These are phyloP conservation scores for Paracoccidioides brasiliensis DNA, from an alignment of 2,329 filamentous ascomycete species.

Conservation along the genomic window DNA sequence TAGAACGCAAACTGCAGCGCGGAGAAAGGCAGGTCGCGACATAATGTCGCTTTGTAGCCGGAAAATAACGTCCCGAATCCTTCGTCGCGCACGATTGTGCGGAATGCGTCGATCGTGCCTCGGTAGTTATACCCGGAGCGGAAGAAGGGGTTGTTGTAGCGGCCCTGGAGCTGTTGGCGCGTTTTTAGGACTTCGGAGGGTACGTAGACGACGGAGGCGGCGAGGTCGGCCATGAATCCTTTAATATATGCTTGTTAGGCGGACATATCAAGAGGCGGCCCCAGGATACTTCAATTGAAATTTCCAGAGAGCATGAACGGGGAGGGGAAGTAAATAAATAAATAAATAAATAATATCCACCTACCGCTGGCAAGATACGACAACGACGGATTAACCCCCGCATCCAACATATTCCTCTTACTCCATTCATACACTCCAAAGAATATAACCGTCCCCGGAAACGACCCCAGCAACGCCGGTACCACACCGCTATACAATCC, in stretches of 20 bases:
- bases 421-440: constrained; percentile 95
- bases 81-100: constrained; percentile 72
- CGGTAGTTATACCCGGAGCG: constrained; percentile 92
- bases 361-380: constrained; percentile 75
- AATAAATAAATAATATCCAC: constrained; percentile 13
- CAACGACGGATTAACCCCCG: constrained; percentile 65
- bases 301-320: too few species aligned
- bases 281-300: too few species aligned
- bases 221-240: constrained; percentile 89
- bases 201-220: constrained; percentile 85
- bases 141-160: constrained; percentile 90
- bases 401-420: constrained; percentile 78
- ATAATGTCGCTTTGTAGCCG: constrained; percentile 93
- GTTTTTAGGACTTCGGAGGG: constrained; percentile 97
- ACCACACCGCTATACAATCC: constrained; percentile 90
- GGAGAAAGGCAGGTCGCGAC: constrained; percentile 88
- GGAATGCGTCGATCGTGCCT: constrained; percentile 67
- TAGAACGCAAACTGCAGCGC: constrained; percentile 97
- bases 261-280: background rate
- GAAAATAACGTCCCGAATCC: constrained; percentile 80
- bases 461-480: constrained; percentile 81
- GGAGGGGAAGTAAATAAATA: background rate
- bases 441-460: constrained; percentile 86
- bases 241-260: background rate
- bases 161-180: constrained; percentile 86